A percentile compares a stretch with the other conserved stretches of the same genome.
phyloP scores from a whole-genome alignment of 2,329 filamentous ascomycete genomes.

The Microcyclospora pomicola region DNA sequence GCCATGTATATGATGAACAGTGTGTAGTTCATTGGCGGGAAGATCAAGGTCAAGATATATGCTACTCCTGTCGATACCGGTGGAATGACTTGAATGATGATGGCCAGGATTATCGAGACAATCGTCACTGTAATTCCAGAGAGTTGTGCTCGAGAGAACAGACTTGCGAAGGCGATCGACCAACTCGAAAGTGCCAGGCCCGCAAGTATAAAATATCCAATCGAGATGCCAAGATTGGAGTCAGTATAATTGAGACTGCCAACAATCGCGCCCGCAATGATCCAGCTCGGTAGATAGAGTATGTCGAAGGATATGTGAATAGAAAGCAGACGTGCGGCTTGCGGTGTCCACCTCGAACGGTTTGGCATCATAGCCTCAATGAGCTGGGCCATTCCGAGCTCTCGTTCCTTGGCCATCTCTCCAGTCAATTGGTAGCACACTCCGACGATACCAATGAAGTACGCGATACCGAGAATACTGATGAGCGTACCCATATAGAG shows the following conservation, averaged over 20 bases:
- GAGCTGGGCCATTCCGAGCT: slow-evolving; percentile 74
- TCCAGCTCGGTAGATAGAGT: slow-evolving; percentile 71
- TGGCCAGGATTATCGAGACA: slow-evolving; percentile 58
- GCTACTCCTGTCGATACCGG: slow-evolving; percentile 50
- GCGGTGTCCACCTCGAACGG: slow-evolving; percentile 57
- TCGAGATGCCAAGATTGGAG: slow-evolving; percentile 30
- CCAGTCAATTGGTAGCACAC: slow-evolving; percentile 80
- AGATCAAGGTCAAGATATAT: slow-evolving; percentile 57
- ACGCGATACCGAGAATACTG: slow-evolving; percentile 62
- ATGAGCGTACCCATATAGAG: slow-evolving; percentile 61
- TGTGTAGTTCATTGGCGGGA: slow-evolving; percentile 78
- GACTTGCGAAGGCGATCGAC: slow-evolving; percentile 64
- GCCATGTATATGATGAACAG: slow-evolving; percentile 70
- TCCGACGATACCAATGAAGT: slow-evolving; percentile 66
- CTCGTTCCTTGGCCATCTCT: slow-evolving; percentile 71
- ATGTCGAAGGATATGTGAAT: slow-evolving; percentile 69
- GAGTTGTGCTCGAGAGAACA: slow-evolving; percentile 79
- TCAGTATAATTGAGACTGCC: slow-evolving; percentile 41
- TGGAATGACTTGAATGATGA: slow-evolving; percentile 64
- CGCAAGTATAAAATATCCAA: slow-evolving; percentile 56
- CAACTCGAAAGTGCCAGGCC: slow-evolving; percentile 68
- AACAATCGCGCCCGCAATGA: slow-evolving; percentile 59
- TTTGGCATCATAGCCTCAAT: slow-evolving; percentile 88
- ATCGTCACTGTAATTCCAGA: slow-evolving; percentile 72
- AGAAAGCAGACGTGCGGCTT: slow-evolving; percentile 62